These are phyloP conservation scores for Ormosia emarginata DNA, from an alignment of 306 rosid species.

Conservation along the genomic window DNA sequence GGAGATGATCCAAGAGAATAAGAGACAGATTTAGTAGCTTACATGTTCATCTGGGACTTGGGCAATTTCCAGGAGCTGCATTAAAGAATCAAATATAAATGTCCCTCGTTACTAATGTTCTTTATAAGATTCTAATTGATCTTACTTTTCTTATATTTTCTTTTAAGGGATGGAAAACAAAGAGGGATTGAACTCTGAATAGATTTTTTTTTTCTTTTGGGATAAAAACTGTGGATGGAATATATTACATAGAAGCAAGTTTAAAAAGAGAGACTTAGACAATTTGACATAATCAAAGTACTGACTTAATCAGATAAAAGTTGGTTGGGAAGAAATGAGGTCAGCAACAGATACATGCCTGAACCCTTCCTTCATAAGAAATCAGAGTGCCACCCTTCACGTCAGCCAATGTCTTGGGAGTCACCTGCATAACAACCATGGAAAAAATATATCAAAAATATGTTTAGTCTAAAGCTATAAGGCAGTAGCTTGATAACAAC, in stretches of 20 bases:
- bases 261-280: neutral
- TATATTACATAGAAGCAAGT: constrained; percentile 5
- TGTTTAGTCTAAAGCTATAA: constrained; percentile 8
- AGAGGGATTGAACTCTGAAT: neutral
- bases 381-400: constrained; percentile 98
- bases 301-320: neutral
- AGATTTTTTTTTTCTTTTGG: neutral
- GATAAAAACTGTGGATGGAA: neutral
- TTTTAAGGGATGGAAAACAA: neutral
- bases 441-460: neutral
- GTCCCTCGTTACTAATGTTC: neutral
- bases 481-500: neutral
- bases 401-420: constrained; percentile 96
- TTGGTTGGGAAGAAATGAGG: neutral
- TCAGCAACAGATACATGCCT: constrained; percentile 43
- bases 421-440: constrained; percentile 46
- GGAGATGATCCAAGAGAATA: neutral
- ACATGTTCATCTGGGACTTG: constrained; percentile 96
- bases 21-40: constrained; percentile 38
- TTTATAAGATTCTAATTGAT: neutral
- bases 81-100: constrained; percentile 24
- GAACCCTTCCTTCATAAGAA: constrained; percentile 91
- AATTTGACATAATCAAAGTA: neutral
- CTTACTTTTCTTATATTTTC: neutral
- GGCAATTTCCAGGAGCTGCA: constrained; percentile 98